Conservation (phyloP, 2,329 filamentous ascomycete species). For the Curvularia hawaiiensis region DNA sequence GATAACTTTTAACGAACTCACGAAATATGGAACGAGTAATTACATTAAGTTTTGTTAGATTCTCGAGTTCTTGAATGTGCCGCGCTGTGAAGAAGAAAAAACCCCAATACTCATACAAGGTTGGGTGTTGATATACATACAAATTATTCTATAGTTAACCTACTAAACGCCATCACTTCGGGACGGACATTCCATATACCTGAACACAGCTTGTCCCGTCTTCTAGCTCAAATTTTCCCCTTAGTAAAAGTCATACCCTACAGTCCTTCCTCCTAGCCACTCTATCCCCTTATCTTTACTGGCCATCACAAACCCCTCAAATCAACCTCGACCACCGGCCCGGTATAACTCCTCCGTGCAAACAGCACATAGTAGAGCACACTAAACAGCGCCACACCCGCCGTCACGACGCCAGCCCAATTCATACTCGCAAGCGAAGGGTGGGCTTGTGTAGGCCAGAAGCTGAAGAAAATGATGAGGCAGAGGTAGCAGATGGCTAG, state of each 20-base stretch:
- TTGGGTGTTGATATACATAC: not conserved
- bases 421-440: constrained; percentile 36
- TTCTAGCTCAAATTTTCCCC: too few species aligned
- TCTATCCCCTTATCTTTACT: too few species aligned
- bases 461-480: constrained; percentile 45
- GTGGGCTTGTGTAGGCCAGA: constrained; percentile 37
- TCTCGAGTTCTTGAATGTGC: not conserved
- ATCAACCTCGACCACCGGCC: constrained; percentile 42
- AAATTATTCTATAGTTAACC: too few species aligned
- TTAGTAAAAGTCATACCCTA: too few species aligned
- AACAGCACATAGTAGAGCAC: constrained; percentile 39
- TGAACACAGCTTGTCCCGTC: too few species aligned
- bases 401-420: constrained; percentile 42
- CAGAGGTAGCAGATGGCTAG: constrained; percentile 40
- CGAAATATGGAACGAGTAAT: not conserved
- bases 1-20: constrained; percentile 2
- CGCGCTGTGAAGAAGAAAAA: not conserved
- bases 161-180: too few species aligned
- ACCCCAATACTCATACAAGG: not conserved
- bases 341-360: constrained; percentile 39
- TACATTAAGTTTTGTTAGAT: too few species aligned
- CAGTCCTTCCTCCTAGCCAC: too few species aligned
- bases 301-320: constrained; percentile 24
- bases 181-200: too few species aligned
- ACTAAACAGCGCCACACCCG: constrained; percentile 35